Evolutionary conservation across 2,329 filamentous ascomycete genomes (phyloP).

Genomic region (Diaporthe ampelina): DNA sequence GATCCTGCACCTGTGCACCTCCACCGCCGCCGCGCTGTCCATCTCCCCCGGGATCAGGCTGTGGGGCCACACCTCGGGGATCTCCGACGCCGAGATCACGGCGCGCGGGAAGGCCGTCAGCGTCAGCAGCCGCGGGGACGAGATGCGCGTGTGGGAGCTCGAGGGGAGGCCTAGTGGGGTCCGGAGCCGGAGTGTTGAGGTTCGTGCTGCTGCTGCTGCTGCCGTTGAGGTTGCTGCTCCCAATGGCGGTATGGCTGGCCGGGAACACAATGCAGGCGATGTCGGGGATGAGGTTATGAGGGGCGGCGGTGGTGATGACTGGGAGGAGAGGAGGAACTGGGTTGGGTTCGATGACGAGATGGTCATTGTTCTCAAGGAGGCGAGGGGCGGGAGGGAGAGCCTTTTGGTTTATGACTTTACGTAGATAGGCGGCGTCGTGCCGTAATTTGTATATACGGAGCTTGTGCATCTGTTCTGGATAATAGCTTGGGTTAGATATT

Average conservation of each 20-base stretch:
- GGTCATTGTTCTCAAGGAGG: constrained; percentile 87
- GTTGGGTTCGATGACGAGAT: constrained; percentile 93
- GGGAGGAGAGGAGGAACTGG: constrained; percentile 71
- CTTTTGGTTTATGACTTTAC: constrained; percentile 92
- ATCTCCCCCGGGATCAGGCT: constrained; percentile 82
- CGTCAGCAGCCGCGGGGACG: constrained; percentile 84
- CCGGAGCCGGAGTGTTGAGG: constrained; percentile 62
- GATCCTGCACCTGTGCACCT: constrained; percentile 84
- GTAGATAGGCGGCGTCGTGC: constrained; percentile 51
- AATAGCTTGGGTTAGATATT: no score
- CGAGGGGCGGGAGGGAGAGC: constrained; percentile 75
- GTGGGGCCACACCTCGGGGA: constrained; percentile 93
- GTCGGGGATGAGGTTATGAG: constrained; percentile 40
- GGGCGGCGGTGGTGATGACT: constrained; percentile 43
- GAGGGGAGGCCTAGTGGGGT: constrained; percentile 71
- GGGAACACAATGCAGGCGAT: constrained; percentile 2
- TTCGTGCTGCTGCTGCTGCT: constrained; percentile 50
- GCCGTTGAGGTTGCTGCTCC: neutral
- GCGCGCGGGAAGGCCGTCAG: constrained; percentile 89
- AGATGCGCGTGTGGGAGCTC: constrained; percentile 90
- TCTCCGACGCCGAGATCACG: constrained; percentile 88
- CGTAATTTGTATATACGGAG: no score
- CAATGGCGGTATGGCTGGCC: neutral
- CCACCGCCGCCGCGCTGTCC: constrained; percentile 73
- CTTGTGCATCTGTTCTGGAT: no score